phyloP scores from a whole-genome alignment of 257 asterid genomes.

The Fraxinus excelsior region DNA sequence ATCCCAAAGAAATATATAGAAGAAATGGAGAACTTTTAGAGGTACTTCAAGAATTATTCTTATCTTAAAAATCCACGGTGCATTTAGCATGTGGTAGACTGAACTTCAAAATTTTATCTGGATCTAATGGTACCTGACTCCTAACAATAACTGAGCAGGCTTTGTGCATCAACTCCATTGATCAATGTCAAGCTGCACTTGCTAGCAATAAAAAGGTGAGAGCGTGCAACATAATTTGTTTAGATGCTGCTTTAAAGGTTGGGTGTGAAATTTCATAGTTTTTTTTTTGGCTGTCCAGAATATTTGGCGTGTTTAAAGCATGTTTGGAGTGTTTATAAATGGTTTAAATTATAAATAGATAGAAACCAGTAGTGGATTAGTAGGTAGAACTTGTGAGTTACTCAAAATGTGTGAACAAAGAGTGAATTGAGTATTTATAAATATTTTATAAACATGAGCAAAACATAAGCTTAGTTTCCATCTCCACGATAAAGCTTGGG shows the following conservation, averaged over 20 bases:
- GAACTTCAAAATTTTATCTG: neutral
- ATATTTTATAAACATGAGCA: neutral
- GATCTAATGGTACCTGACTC: constrained; percentile 16
- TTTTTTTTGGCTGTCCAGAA: neutral
- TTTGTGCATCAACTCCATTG: constrained; percentile 74
- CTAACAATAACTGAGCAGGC: constrained; percentile 56
- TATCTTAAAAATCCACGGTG: constrained; percentile 12
- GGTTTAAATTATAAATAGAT: too few species aligned
- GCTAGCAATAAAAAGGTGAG: constrained; percentile 90
- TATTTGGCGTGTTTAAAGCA: neutral
- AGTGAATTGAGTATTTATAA: neutral
- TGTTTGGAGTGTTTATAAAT: neutral
- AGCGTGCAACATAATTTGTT: constrained; percentile 27
- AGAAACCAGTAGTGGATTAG: too few species aligned
- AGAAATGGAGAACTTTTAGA: constrained; percentile 94
- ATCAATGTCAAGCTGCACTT: constrained; percentile 84
- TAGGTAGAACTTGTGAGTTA: too few species aligned
- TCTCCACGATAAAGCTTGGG: neutral
- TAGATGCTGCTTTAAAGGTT: constrained; percentile 22
- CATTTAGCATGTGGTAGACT: neutral
- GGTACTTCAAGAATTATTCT: constrained; percentile 44
- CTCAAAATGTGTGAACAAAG: too few species aligned
- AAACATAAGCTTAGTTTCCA: neutral
- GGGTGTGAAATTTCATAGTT: constrained; percentile 4
- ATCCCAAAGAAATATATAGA: constrained; percentile 70